A percentile compares a stretch with the other conserved stretches of the same genome.
Evolutionary conservation across 345 rosid genomes (phyloP).

Genomic region (Cardamine resedifolia): DNA sequence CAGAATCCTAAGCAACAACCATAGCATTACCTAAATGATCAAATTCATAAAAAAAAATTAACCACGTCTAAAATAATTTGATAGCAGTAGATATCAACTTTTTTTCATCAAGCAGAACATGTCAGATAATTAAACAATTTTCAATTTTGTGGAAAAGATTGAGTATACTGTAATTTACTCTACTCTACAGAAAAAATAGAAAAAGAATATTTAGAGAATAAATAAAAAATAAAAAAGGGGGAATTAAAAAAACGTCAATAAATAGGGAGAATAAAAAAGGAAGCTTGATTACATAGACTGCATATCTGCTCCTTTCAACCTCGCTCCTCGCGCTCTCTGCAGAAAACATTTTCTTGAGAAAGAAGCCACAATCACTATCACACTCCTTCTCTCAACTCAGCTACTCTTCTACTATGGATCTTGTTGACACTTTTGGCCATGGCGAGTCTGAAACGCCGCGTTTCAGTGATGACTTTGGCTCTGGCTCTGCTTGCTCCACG

Average conservation of each 20-base stretch:
- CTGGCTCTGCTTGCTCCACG: slow-evolving; percentile 64
- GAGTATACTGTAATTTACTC: slow-evolving; percentile 1
- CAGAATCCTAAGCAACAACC: slow-evolving; percentile 39
- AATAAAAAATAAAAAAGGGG: not conserved
- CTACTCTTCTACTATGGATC: slow-evolving; percentile 29
- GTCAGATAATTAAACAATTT: slow-evolving; percentile 21
- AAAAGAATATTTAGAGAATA: not conserved
- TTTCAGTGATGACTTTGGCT: slow-evolving; percentile 33
- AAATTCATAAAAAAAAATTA: slow-evolving; percentile 12
- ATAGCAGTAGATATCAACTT: not conserved
- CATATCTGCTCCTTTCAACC: slow-evolving; percentile 30
- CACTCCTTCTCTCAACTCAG: not conserved
- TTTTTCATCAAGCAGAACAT: slow-evolving; percentile 26
- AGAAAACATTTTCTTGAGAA: slow-evolving; percentile 31
- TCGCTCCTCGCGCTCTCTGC: slow-evolving; percentile 40
- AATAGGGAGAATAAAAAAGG: slow-evolving; percentile 32
- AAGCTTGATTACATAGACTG: slow-evolving; percentile 18
- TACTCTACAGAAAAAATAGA: slow-evolving; percentile 4
- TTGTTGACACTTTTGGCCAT: slow-evolving; percentile 10
- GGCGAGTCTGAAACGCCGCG: slow-evolving; percentile 33
- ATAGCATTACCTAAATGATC: slow-evolving; percentile 29
- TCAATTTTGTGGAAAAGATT: not conserved
- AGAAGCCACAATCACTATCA: slow-evolving; percentile 32
- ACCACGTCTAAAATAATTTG: not conserved
- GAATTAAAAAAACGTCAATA: slow-evolving; percentile 5